phyloP scores from a whole-genome alignment of 2,329 filamentous ascomycete species.

The Monilinia fructigena region DNA sequence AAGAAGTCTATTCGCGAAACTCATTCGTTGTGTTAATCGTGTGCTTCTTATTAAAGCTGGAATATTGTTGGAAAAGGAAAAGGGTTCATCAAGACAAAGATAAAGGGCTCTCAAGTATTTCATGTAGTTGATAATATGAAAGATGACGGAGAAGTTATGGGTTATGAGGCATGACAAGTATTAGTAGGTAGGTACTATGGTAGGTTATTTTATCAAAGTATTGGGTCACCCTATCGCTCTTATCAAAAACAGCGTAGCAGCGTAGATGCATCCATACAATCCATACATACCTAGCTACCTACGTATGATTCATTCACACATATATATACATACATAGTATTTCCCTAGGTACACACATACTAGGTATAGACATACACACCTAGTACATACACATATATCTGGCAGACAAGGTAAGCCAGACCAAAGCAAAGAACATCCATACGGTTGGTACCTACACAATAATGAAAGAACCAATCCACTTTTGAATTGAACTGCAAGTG shows the following conservation, averaged over 20 bases:
- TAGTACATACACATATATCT: too few species aligned
- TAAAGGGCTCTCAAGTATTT: not conserved
- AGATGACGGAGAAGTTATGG: slow-evolving; percentile 4
- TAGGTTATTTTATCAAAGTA: too few species aligned
- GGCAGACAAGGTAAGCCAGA: not conserved
- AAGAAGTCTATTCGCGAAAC: slow-evolving; percentile 8
- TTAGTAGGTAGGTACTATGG: not conserved
- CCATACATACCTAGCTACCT: too few species aligned
- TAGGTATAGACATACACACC: too few species aligned
- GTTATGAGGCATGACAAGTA: too few species aligned
- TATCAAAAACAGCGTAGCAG: not conserved
- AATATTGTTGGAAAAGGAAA: not conserved
- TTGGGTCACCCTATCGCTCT: not conserved
- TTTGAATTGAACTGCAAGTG: not conserved
- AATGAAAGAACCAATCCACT: not conserved
- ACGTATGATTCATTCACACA: too few species aligned
- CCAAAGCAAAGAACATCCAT: too few species aligned
- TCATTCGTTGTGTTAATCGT: not conserved
- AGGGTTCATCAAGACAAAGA: not conserved
- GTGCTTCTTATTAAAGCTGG: too few species aligned
- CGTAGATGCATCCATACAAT: too few species aligned
- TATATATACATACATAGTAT: too few species aligned
- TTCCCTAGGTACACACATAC: too few species aligned
- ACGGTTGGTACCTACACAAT: too few species aligned
- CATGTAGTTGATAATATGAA: slow-evolving; percentile 8